These are phyloP conservation scores for Botrytis porri DNA, from an alignment of 2,329 filamentous ascomycete genomes.

Conservation along the genomic window DNA sequence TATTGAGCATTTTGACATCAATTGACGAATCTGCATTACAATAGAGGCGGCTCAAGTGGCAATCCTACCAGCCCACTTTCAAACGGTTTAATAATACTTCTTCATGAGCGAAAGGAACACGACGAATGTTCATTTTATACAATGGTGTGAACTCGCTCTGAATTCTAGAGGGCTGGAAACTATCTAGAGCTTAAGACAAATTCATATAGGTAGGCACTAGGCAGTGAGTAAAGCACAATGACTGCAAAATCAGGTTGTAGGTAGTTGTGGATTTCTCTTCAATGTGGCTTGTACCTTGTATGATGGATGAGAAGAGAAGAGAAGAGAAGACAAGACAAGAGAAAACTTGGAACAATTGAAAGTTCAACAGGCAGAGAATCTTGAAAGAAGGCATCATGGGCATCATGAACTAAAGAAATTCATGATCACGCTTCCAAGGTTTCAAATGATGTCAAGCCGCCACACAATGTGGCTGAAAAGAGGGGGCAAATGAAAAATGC, in stretches of 20 bases:
- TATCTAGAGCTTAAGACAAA: too few species aligned
- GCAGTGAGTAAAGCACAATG: not conserved
- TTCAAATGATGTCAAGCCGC: conserved; percentile 7
- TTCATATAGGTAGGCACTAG: too few species aligned
- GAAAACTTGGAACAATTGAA: not conserved
- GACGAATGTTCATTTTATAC: not conserved
- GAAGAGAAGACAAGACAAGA: too few species aligned
- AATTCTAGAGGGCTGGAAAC: not conserved
- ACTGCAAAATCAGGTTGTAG: not conserved
- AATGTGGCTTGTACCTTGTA: not conserved
- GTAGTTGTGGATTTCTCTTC: not conserved
- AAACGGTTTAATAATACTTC: not conserved
- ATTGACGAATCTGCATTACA: not conserved
- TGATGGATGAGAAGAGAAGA: not conserved
- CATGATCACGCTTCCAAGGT: not conserved
- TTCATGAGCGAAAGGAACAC: not conserved
- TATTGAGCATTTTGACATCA: not conserved
- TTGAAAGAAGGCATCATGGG: not conserved
- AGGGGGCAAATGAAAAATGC: not conserved
- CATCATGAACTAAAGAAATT: not conserved
- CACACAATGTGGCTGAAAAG: conserved; percentile 9
- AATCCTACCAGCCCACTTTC: not conserved
- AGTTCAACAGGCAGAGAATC: not conserved
- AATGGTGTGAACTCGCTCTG: not conserved
- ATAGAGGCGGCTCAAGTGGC: not conserved